phyloP scores from a whole-genome alignment of 345 rosid species.

The Reutealis trisperma region DNA sequence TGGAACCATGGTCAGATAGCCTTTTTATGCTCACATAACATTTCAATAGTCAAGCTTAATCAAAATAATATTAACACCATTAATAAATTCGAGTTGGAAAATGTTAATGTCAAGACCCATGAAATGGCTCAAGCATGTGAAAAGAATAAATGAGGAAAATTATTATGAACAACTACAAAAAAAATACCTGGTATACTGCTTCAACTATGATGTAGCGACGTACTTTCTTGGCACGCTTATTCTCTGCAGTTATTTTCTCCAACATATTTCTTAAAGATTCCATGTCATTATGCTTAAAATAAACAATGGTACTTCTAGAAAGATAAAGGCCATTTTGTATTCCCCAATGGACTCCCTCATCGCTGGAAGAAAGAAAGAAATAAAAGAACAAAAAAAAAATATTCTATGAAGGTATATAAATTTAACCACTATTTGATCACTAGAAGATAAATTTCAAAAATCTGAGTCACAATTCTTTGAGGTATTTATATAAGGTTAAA shows the following conservation, averaged over 20 bases:
- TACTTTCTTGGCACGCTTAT: constrained; percentile 71
- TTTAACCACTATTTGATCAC: too few species aligned
- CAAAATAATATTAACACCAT: too few species aligned
- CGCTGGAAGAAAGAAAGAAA: constrained; percentile 39
- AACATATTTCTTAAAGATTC: constrained; percentile 64
- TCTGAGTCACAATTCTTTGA: not conserved
- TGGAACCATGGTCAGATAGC: too few species aligned
- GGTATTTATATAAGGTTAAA: not conserved
- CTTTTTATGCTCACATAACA: too few species aligned
- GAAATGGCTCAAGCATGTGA: not conserved
- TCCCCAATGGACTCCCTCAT: constrained; percentile 98
- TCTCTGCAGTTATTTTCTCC: constrained; percentile 65
- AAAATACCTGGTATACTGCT: constrained; percentile 83
- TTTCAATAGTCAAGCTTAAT: too few species aligned
- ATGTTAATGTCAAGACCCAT: not conserved
- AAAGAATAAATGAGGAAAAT: too few species aligned
- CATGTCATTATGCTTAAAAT: constrained; percentile 98
- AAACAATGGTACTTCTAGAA: constrained; percentile 85
- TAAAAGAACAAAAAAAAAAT: constrained; percentile 5
- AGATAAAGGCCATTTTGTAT: constrained; percentile 96
- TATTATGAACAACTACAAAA: not conserved
- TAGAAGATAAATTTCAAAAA: not conserved
- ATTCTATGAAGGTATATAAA: not conserved
- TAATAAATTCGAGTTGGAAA: not conserved
- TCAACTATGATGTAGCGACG: constrained; percentile 93